These are phyloP conservation scores for Penicillium sp. DNA, from an alignment of 2,329 filamentous ascomycete genomes.

Conservation along the genomic window DNA sequence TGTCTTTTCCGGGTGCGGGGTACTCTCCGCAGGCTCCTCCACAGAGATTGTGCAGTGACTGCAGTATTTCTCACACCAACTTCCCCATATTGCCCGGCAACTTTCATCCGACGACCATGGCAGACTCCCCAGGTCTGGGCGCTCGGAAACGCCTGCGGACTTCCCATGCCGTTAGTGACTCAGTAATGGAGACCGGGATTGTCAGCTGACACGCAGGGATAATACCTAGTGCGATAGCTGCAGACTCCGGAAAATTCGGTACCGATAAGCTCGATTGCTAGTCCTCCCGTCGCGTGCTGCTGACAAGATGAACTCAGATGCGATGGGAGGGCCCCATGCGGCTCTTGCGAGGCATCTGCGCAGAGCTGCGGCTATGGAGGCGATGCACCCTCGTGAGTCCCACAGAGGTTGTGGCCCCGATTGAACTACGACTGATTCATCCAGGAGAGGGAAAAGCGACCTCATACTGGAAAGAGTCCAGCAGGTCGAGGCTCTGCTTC, in stretches of 20 bases:
- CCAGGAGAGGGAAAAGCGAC: not conserved
- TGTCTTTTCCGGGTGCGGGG: too few species aligned
- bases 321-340: not conserved
- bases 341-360: not conserved
- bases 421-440: not conserved
- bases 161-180: not conserved
- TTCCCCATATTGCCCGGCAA: too few species aligned
- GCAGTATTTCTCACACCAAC: too few species aligned
- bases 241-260: not conserved
- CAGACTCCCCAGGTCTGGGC: too few species aligned
- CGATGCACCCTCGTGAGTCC: not conserved
- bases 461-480: not conserved
- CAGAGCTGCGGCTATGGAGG: not conserved
- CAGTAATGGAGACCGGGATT: not conserved
- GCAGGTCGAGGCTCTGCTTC: not conserved
- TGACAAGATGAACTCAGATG: not conserved
- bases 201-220: not conserved
- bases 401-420: not conserved
- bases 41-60: too few species aligned
- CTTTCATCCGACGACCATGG: too few species aligned
- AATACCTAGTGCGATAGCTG: not conserved
- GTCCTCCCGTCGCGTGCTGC: not conserved
- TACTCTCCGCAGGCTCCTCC: too few species aligned
- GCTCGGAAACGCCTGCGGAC: not conserved
- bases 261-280: not conserved